Conservation (phyloP, 192 early-diverging fungal species). For the Podila clonocystis region DNA sequence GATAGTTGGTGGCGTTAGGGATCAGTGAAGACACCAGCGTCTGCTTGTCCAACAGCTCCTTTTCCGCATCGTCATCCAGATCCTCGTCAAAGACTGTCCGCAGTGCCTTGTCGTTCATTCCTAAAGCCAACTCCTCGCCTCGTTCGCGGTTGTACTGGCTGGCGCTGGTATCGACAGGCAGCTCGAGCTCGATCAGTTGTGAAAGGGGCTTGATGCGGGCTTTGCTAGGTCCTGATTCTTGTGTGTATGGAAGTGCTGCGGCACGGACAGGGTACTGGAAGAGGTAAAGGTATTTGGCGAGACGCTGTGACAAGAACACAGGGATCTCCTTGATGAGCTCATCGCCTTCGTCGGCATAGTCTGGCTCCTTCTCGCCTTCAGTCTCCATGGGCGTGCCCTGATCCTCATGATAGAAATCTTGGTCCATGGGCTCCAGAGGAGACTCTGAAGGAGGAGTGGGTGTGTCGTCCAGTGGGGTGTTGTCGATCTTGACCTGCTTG, state of each 20-base stretch:
- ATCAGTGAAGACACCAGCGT: constrained; percentile 81
- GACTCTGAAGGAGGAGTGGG: background rate
- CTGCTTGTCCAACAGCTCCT: constrained; percentile 81
- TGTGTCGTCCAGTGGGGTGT: constrained; percentile 10
- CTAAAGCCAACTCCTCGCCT: constrained; percentile 81
- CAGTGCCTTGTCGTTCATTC: constrained; percentile 77
- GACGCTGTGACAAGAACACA: constrained; percentile 78
- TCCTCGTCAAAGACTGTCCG: constrained; percentile 67
- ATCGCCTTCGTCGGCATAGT: constrained; percentile 63
- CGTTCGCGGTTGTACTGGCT: constrained; percentile 79
- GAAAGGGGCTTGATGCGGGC: constrained; percentile 87
- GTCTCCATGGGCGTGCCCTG: constrained; percentile 12
- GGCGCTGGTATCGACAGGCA: constrained; percentile 79
- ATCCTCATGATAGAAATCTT: background rate
- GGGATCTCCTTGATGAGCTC: constrained; percentile 80
- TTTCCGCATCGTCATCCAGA: constrained; percentile 51
- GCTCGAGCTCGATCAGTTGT: constrained; percentile 85
- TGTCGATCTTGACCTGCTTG: background rate
- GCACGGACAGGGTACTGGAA: constrained; percentile 86
- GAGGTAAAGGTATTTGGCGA: constrained; percentile 77
- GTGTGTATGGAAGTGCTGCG: constrained; percentile 54
- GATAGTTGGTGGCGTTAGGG: constrained; percentile 82
- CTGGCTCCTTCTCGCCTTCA: constrained; percentile 21
- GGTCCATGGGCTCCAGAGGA: background rate
- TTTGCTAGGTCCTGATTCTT: constrained; percentile 58